Conservation (phyloP, 2,329 filamentous ascomycete species). For the Hyphodiscus sp. region DNA sequence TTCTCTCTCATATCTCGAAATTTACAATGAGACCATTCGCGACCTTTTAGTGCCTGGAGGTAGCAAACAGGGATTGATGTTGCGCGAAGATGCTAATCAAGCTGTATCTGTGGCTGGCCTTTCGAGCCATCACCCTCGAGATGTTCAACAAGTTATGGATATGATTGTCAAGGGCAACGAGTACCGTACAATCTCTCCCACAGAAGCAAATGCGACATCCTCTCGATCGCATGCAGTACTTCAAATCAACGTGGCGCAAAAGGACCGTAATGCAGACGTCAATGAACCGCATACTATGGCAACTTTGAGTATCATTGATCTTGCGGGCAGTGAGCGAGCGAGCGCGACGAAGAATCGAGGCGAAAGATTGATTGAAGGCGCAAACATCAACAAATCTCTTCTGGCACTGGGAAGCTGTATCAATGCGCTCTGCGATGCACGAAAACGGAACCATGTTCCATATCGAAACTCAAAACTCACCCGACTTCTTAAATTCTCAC, state of each 20-base stretch:
- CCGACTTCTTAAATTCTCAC: slow-evolving; percentile 88
- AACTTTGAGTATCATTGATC: slow-evolving; percentile 94
- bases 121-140: slow-evolving; percentile 83
- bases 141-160: slow-evolving; percentile 97
- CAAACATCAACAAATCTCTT: slow-evolving; percentile 98
- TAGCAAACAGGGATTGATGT: slow-evolving; percentile 73
- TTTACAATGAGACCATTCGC: slow-evolving; percentile 98
- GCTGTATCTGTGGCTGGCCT: slow-evolving; percentile 85
- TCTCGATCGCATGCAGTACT: slow-evolving; percentile 95
- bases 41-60: slow-evolving; percentile 84
- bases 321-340: slow-evolving; percentile 91
- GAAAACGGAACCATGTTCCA: slow-evolving; percentile 88
- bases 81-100: slow-evolving; percentile 91
- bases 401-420: slow-evolving; percentile 94
- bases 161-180: slow-evolving; percentile 97
- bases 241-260: slow-evolving; percentile 92
- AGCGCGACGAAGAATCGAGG: slow-evolving; percentile 96
- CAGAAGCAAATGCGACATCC: slow-evolving; percentile 93
- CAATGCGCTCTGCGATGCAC: slow-evolving; percentile 90
- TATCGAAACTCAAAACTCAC: slow-evolving; percentile 98
- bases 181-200: slow-evolving; percentile 90
- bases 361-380: slow-evolving; percentile 83
- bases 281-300: slow-evolving; percentile 98
- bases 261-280: slow-evolving; percentile 85
- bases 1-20: slow-evolving; percentile 91